Conservation (phyloP, 495 filamentous ascomycete genomes). For the Xylaria castorea region DNA sequence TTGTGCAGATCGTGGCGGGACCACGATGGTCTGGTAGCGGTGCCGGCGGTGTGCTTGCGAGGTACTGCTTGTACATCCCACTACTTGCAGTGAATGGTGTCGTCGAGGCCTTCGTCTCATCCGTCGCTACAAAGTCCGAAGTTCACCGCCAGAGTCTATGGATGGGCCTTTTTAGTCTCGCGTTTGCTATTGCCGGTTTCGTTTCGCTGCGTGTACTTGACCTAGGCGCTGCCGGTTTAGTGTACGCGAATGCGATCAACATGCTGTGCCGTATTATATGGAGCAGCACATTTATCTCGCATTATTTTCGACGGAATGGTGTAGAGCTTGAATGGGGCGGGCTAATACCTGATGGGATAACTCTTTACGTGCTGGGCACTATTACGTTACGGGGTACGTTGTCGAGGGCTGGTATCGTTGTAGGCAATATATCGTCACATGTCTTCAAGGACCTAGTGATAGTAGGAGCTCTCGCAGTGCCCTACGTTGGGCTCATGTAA, state of each 20-base stretch:
- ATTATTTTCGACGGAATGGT: conserved; percentile 62
- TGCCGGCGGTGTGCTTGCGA: conserved; percentile 67
- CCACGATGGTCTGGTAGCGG: conserved; percentile 70
- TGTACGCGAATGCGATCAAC: conserved; percentile 84
- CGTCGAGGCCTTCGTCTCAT: conserved; percentile 88
- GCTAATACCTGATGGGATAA: conserved; percentile 30
- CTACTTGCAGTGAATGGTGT: conserved; percentile 91
- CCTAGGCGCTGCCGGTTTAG: conserved; percentile 78
- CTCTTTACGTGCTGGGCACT: conserved; percentile 28
- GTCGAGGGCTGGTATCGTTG: conserved; percentile 42
- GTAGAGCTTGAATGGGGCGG: conserved; percentile 37
- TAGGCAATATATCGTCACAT: conserved; percentile 42
- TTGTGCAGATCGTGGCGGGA: conserved; percentile 77
- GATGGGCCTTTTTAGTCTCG: conserved; percentile 80
- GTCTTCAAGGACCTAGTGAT: conserved; percentile 56
- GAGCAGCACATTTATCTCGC: conserved; percentile 73
- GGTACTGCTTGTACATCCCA: conserved; percentile 92
- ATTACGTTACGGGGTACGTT: conserved; percentile 36
- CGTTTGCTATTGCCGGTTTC: conserved; percentile 74
- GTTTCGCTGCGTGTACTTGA: conserved; percentile 68
- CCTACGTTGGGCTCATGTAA: conserved; percentile 66
- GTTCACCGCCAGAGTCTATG: conserved; percentile 76
- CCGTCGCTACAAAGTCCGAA: conserved; percentile 73
- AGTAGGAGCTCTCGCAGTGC: conserved; percentile 57
- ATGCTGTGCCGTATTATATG: conserved; percentile 83